A percentile compares a stretch with the other conserved stretches of the same genome.
Conservation (phyloP, 2,329 filamentous ascomycete genomes). For the Zalaria sp. region DNA sequence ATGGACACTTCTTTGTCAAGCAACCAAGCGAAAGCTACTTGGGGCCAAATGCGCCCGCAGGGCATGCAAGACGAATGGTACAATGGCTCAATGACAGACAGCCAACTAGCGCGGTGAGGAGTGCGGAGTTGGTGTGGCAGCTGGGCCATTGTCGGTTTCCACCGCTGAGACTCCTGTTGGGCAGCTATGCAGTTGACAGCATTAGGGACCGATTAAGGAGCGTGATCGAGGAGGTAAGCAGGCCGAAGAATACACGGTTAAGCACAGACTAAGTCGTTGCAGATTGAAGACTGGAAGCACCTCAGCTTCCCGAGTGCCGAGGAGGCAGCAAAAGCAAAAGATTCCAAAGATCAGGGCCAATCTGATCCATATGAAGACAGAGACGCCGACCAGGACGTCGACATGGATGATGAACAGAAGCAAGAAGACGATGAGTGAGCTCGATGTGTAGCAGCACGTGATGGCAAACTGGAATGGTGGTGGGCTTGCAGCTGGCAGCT, state of each 20-base stretch:
- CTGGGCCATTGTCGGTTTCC: conserved; percentile 90
- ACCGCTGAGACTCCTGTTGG: conserved; percentile 71
- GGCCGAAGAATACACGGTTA: not conserved
- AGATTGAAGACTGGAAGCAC: conserved; percentile 27
- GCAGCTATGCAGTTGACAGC: conserved; percentile 90
- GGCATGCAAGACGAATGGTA: conserved; percentile 80
- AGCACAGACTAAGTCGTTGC: no score
- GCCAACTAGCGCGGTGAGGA: conserved; percentile 83
- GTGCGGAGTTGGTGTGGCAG: conserved; percentile 86
- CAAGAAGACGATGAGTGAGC: not conserved
- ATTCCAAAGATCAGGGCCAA: conserved; percentile 7
- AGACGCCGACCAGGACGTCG: conserved; percentile 6
- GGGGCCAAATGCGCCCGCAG: conserved; percentile 62
- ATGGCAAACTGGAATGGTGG: no score
- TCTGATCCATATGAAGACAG: conserved; percentile 1
- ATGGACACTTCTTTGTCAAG: conserved; percentile 87
- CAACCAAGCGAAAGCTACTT: conserved; percentile 70
- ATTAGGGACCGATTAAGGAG: conserved; percentile 79
- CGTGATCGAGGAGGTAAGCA: conserved; percentile 75
- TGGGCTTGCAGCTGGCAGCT: no score
- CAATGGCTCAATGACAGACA: conserved; percentile 91
- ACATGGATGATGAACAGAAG: conserved; percentile 6
- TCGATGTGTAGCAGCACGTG: no score
- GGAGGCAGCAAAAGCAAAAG: conserved; percentile 11
- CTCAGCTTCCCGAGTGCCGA: conserved; percentile 19